Evolutionary conservation across 2,329 filamentous ascomycete genomes (phyloP).

Genomic region (Hymenoscyphus fructigenus): DNA sequence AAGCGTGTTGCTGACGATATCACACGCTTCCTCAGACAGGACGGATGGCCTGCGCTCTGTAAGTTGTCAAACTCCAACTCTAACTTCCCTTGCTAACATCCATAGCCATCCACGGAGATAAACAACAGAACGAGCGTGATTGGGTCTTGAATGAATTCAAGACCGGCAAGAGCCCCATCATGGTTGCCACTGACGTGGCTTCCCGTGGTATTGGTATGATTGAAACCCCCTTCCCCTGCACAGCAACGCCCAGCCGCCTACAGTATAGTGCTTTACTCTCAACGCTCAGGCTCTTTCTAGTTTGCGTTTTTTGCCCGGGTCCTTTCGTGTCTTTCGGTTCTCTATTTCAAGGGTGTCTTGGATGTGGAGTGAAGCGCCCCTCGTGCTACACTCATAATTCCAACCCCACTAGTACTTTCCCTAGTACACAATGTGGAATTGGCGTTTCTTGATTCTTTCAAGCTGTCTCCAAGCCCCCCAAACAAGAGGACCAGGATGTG

Average conservation of each 20-base stretch:
- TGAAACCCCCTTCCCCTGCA: conserved; percentile 53
- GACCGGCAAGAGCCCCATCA: conserved; percentile 98
- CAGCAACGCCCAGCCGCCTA: conserved; percentile 58
- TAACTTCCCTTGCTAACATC: conserved; percentile 49
- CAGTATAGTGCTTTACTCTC: conserved; percentile 82
- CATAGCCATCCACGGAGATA: conserved; percentile 94
- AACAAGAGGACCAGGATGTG: conserved; percentile 58
- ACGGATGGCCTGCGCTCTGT: conserved; percentile 97
- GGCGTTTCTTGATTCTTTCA: conserved; percentile 78
- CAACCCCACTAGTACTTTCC: conserved; percentile 64
- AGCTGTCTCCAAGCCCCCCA: conserved; percentile 71
- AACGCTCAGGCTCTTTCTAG: conserved; percentile 82
- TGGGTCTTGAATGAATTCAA: conserved; percentile 99
- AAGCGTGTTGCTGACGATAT: conserved; percentile 98
- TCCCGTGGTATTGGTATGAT: conserved; percentile 99
- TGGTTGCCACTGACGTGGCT: conserved; percentile 99
- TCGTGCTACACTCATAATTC: conserved; percentile 72
- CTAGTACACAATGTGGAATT: conserved; percentile 74
- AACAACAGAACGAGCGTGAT: conserved; percentile 99
- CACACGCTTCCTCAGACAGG: conserved; percentile 93
- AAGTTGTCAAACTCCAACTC: conserved; percentile 49
- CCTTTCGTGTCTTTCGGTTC: conserved; percentile 81
- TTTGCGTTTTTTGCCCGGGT: conserved; percentile 90
- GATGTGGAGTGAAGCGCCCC: conserved; percentile 70
- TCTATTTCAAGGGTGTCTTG: conserved; percentile 80